A percentile compares a stretch with the other conserved stretches of the same genome.
Conservation (phyloP, 2,329 filamentous ascomycete genomes). For the Colletotrichum zoysiae region DNA sequence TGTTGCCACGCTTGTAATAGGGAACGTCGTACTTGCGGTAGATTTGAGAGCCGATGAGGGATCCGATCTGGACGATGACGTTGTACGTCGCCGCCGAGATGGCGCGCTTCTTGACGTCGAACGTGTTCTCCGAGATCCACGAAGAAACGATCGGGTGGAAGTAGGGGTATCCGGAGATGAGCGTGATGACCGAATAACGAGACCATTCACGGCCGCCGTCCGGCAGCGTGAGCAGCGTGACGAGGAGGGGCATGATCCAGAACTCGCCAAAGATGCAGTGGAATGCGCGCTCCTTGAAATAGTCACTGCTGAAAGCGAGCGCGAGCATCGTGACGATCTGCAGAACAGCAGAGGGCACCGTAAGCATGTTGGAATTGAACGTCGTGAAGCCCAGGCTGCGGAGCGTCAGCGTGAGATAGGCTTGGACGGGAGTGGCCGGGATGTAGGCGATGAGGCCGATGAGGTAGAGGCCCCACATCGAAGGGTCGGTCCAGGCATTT, state of each 20-base stretch:
- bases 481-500: constrained; percentile 58
- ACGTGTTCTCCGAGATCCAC: constrained; percentile 64
- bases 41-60: constrained; percentile 59
- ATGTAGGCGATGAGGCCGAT: constrained; percentile 59
- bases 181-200: constrained; percentile 62
- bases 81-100: constrained; percentile 67
- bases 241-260: constrained; percentile 68
- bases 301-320: constrained; percentile 64
- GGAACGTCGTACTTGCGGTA: constrained; percentile 66
- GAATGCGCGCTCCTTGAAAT: constrained; percentile 62
- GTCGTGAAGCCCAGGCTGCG: constrained; percentile 49
- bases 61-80: constrained; percentile 58
- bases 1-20: constrained; percentile 70
- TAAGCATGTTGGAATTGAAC: constrained; percentile 62
- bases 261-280: constrained; percentile 61
- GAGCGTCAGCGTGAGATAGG: constrained; percentile 48
- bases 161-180: constrained; percentile 69
- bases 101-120: constrained; percentile 63
- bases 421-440: constrained; percentile 44
- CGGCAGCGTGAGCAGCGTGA: constrained; percentile 59
- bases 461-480: constrained; percentile 64
- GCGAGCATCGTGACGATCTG: constrained; percentile 62
- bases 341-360: constrained; percentile 61
- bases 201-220: constrained; percentile 62
- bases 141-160: constrained; percentile 67